Evolutionary conservation across 2,329 filamentous ascomycete genomes (phyloP).

Genomic region (Cladosporium sp.): DNA sequence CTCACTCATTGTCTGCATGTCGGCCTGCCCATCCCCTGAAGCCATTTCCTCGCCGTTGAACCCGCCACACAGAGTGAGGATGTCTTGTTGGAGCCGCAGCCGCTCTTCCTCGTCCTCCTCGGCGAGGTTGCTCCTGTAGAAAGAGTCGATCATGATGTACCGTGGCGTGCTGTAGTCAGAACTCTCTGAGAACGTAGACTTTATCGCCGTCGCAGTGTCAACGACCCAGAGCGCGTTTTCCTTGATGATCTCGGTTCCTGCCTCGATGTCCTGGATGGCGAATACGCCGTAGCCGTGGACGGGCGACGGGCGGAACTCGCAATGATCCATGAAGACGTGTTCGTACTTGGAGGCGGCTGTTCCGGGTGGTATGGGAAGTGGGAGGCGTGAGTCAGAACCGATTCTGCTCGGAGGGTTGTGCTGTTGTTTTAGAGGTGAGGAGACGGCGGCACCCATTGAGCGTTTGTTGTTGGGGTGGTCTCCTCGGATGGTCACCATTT

Average conservation of each 20-base stretch:
- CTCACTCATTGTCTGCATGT: not conserved
- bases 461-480: not conserved
- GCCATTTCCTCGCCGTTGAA: not conserved
- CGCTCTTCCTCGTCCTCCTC: not conserved
- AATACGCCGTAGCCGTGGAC: slow-evolving; percentile 8
- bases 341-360: not conserved
- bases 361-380: not conserved
- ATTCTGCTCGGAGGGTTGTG: not conserved
- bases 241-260: not conserved
- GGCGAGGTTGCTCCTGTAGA: not conserved
- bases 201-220: not conserved
- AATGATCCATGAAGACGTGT: not conserved
- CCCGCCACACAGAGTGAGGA: not conserved
- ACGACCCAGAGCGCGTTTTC: slow-evolving; percentile 12
- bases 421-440: not conserved
- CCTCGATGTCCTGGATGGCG: not conserved
- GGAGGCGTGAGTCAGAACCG: not conserved
- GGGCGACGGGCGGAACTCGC: slow-evolving; percentile 1
- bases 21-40: not conserved
- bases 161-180: not conserved
- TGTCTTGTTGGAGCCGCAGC: not conserved
- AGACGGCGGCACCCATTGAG: not conserved
- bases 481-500: not conserved
- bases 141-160: not conserved
- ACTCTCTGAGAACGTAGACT: not conserved